phyloP scores from a whole-genome alignment of 495 filamentous ascomycete genomes.

The Penicillium atrosanguineum region DNA sequence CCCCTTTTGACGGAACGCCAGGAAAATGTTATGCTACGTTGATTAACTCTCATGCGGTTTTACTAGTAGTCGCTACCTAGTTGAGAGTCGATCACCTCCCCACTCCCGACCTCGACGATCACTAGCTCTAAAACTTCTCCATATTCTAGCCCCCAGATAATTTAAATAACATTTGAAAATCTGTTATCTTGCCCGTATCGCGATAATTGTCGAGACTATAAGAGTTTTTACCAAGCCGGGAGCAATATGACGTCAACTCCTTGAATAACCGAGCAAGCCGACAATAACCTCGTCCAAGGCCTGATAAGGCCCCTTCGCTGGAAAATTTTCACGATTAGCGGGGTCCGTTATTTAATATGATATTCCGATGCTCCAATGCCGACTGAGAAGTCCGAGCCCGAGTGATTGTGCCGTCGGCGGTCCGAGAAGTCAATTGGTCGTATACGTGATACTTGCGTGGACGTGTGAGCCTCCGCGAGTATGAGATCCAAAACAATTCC shows the following conservation, averaged over 20 bases:
- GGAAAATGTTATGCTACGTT: too few species aligned
- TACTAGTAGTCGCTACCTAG: too few species aligned
- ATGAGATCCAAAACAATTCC: not conserved
- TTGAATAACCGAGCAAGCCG: conserved; percentile 18
- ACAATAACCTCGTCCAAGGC: conserved; percentile 7
- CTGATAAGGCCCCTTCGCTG: conserved; percentile 1
- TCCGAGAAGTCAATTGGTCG: not conserved
- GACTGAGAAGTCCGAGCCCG: not conserved
- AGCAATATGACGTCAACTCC: conserved; percentile 14
- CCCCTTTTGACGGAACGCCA: too few species aligned
- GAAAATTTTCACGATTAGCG: conserved; percentile 3
- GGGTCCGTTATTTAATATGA: not conserved
- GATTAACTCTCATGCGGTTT: too few species aligned
- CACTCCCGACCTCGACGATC: too few species aligned
- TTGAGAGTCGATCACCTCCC: too few species aligned
- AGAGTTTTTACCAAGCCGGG: not conserved
- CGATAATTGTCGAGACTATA: not conserved
- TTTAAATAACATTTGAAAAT: too few species aligned
- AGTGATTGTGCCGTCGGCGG: not conserved
- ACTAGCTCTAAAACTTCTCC: too few species aligned
- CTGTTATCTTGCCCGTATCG: not conserved
- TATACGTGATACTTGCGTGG: not conserved
- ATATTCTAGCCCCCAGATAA: too few species aligned
- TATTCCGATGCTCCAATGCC: not conserved
- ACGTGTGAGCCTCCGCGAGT: not conserved